These are phyloP conservation scores for Gentiana dahurica DNA, from an alignment of 257 asterid genomes.

Conservation along the genomic window DNA sequence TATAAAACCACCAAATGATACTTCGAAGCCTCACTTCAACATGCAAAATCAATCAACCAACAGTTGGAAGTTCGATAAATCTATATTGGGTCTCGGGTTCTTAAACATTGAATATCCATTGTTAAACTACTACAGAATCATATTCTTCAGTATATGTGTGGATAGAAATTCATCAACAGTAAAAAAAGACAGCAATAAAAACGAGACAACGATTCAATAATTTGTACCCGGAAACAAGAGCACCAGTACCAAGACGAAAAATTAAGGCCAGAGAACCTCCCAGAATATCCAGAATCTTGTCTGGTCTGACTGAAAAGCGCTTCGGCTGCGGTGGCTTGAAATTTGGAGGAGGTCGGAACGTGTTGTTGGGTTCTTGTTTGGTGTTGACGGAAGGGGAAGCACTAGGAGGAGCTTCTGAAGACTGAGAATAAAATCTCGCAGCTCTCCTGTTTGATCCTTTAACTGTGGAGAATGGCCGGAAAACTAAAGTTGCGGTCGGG, in stretches of 20 bases:
- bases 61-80: too few species aligned
- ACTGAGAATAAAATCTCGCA: conserved; percentile 42
- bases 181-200: too few species aligned
- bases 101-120: too few species aligned
- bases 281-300: conserved; percentile 54
- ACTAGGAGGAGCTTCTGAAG: conserved; percentile 35
- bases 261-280: conserved; percentile 83
- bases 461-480: conserved; percentile 30
- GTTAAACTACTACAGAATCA: too few species aligned
- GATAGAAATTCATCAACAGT: too few species aligned
- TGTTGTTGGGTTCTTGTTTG: conserved; percentile 15
- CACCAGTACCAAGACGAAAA: conserved; percentile 75
- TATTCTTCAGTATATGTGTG: too few species aligned
- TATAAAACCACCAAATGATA: too few species aligned
- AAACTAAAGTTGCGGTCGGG: conserved; percentile 32
- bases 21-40: too few species aligned
- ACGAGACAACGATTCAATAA: too few species aligned
- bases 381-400: conserved; percentile 18
- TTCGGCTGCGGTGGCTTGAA: conserved; percentile 78
- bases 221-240: conserved; percentile 62
- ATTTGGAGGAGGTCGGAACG: conserved; percentile 65
- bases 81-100: too few species aligned
- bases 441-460: conserved; percentile 13
- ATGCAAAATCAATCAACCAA: too few species aligned
- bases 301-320: conserved; percentile 70